phyloP scores from a whole-genome alignment of 192 early-diverging fungal species.

The Cetraspora pellucida region DNA sequence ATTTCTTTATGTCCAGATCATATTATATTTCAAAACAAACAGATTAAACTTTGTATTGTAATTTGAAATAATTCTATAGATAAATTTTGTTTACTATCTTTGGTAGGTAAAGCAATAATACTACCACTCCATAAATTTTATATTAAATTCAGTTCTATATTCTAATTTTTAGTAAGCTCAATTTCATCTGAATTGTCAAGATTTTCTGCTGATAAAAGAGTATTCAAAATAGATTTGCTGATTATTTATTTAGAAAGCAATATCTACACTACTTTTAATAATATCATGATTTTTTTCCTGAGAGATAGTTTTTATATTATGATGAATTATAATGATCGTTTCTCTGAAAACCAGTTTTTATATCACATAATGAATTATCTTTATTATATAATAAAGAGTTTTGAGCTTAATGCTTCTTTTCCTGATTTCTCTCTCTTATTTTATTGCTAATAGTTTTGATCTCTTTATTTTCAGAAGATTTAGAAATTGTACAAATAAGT shows the following conservation, averaged over 20 bases:
- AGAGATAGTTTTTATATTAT: not conserved
- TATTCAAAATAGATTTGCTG: not conserved
- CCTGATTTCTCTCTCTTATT: not conserved
- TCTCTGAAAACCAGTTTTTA: not conserved
- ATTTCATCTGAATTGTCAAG: slow-evolving; percentile 26
- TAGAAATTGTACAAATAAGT: too few relatives aligned
- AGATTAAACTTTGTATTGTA: slow-evolving; percentile 1
- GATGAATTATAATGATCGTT: too few relatives aligned
- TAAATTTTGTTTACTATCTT: not conserved
- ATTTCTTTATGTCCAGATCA: slow-evolving; percentile 3
- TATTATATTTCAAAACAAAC: slow-evolving; percentile 15
- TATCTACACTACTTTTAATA: not conserved
- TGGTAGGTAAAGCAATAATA: not conserved
- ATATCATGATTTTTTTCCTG: not conserved
- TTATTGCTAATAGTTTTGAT: not conserved
- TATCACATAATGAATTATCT: slow-evolving; percentile 11
- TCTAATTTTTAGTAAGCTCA: slow-evolving; percentile 26
- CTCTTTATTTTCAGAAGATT: too few relatives aligned
- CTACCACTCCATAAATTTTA: slow-evolving; percentile 15
- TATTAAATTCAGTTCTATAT: slow-evolving; percentile 25
- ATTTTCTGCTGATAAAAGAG: slow-evolving; percentile 10
- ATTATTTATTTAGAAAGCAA: not conserved
- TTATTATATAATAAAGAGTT: not conserved
- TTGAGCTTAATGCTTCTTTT: not conserved
- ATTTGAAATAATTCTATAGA: not conserved